Evolutionary conservation across 2,329 filamentous ascomycete genomes (phyloP).

Genomic region (Periconia sp.): DNA sequence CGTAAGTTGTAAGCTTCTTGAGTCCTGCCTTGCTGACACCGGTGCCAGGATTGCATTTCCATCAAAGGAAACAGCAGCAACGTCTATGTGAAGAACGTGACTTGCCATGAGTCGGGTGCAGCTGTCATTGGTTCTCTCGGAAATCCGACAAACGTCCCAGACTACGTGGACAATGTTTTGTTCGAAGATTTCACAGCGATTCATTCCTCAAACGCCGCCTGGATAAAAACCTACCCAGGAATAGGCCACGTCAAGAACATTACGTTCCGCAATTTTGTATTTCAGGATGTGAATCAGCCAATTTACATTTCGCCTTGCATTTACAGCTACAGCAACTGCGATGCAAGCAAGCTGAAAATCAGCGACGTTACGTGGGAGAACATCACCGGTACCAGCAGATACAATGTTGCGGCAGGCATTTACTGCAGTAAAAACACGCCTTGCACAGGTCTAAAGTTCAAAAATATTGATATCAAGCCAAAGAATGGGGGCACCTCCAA

Average conservation of each 20-base stretch:
- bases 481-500: slow-evolving; percentile 24
- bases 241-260: slow-evolving; percentile 48
- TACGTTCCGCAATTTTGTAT: slow-evolving; percentile 46
- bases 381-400: slow-evolving; percentile 52
- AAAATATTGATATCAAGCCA: slow-evolving; percentile 49
- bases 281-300: slow-evolving; percentile 49
- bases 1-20: slow-evolving; percentile 10
- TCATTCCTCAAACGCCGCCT: slow-evolving; percentile 29
- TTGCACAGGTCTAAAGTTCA: slow-evolving; percentile 50
- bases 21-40: not conserved
- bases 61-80: slow-evolving; percentile 63
- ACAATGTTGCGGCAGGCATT: slow-evolving; percentile 53
- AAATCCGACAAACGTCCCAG: slow-evolving; percentile 58
- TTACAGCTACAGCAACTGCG: slow-evolving; percentile 38
- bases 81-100: slow-evolving; percentile 61
- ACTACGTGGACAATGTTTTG: slow-evolving; percentile 55
- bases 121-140: slow-evolving; percentile 62
- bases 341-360: slow-evolving; percentile 38
- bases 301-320: slow-evolving; percentile 54
- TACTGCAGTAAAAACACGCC: slow-evolving; percentile 42
- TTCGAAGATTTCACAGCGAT: slow-evolving; percentile 39
- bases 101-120: slow-evolving; percentile 62
- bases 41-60: slow-evolving; percentile 60
- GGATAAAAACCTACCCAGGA: slow-evolving; percentile 39
- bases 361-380: slow-evolving; percentile 54